phyloP scores from a whole-genome alignment of 768 basidiomycete genomes.

The Lactarius akahatsu region DNA sequence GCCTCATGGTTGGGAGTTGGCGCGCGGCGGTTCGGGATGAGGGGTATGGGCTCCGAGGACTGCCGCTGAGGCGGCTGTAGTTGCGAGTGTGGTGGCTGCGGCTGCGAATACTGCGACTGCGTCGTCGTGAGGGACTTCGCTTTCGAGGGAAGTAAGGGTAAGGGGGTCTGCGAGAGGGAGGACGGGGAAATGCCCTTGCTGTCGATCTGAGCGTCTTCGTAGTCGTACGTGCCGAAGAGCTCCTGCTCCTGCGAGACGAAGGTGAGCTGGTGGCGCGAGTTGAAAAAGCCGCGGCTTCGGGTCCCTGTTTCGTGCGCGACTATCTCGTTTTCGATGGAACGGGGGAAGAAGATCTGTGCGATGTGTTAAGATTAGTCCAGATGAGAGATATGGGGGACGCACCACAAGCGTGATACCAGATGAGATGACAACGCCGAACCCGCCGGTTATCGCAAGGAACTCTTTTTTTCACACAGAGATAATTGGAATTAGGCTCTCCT shows the following conservation, averaged over 20 bases:
- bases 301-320: slow-evolving; percentile 10
- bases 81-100: neutral
- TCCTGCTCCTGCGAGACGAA: slow-evolving; percentile 28
- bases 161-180: neutral
- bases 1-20: neutral
- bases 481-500: neutral
- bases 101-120: neutral
- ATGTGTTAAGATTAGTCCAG: neutral
- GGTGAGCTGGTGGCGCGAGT: slow-evolving; percentile 20
- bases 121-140: neutral
- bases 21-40: slow-evolving; percentile 26
- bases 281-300: slow-evolving; percentile 15
- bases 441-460: slow-evolving; percentile 24
- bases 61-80: neutral
- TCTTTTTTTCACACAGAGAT: slow-evolving; percentile 7
- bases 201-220: neutral
- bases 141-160: neutral
- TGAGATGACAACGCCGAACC: slow-evolving; percentile 26
- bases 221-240: slow-evolving; percentile 26
- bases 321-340: slow-evolving; percentile 29
- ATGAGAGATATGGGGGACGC: slow-evolving; percentile 1
- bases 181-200: neutral
- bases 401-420: slow-evolving; percentile 29
- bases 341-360: slow-evolving; percentile 30
- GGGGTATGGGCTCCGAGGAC: slow-evolving; percentile 5